Evolutionary conservation across 176 grass and related monocot species (phyloP), one percentile per base, ranked within the genome.

Genomic region (Chrysopogon serrulatus): DNA sequence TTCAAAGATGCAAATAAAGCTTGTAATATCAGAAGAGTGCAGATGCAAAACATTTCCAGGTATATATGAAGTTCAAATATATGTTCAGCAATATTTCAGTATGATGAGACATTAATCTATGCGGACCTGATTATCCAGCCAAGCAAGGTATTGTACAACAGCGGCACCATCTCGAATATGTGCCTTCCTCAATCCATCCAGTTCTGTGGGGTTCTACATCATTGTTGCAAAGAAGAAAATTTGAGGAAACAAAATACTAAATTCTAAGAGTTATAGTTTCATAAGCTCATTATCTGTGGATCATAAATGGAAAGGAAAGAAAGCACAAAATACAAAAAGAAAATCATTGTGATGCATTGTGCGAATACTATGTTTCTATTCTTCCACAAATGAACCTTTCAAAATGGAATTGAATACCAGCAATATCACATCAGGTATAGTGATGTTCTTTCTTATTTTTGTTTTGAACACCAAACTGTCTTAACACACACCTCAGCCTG

Each of bases 111-210:
- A 49, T 74, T 48, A 73, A 72, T 68, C 75, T 83, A 69, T 73
- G 73, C 82, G 67, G 39, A 99, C 93, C 93, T 96, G 83, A 79
- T 82, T 96, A 86, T 99, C 96, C 70, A 99, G 81, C 96, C 96
- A 99, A 85, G 92, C 86, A 79, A 99, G 77, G 68, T 88, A 96
- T 65, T 99, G 93, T 14, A 96, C 96, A 83, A 99, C 83, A 87
- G 96, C 96, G 2, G 86, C 89, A 31, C 96, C 96, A 90, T 99
- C 96, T 79, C 96, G 88, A 91, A 99, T 85, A 76, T 99, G 96
- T 26, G 93, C 93, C 67, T 94, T 98, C 83, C 89, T 92, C 87
- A 98, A 87, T 65, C 96, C 96, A 87, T 94, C 87, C 77, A 98
- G 81, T 78, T 98, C 96, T 30, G 41, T 31, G 15, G 87, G 81